Evolutionary conservation across 805 yeast genomes (phyloP).

Genomic region (Saturnispora sanitii): DNA sequence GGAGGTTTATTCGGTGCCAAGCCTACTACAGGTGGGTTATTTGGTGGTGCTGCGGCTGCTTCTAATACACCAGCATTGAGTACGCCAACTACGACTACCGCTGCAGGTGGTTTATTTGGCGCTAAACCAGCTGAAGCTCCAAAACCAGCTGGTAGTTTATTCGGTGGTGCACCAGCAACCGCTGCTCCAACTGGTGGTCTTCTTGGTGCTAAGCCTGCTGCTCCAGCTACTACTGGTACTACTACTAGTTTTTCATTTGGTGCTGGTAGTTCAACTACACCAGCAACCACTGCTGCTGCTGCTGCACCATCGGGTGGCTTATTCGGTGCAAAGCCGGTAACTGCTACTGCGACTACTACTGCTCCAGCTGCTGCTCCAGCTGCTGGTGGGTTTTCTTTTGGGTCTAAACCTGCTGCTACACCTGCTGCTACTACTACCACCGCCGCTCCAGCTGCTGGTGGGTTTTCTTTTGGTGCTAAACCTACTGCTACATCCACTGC

Average conservation of each 20-base stretch:
- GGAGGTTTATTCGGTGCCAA: constrained; percentile 10
- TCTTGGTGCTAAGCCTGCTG: constrained; percentile 8
- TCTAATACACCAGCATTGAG: constrained; percentile 9
- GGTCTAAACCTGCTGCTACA: constrained; percentile 8
- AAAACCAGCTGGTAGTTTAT: constrained; percentile 9
- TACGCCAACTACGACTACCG: background rate
- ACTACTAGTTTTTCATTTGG: constrained; percentile 2
- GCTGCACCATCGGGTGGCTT: constrained; percentile 11
- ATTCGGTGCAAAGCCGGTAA: constrained; percentile 13
- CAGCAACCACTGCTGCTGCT: constrained; percentile 7
- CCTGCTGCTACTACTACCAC: constrained; percentile 2
- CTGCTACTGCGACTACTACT: constrained; percentile 7
- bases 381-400: constrained; percentile 11
- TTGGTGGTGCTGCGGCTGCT: constrained; percentile 9
- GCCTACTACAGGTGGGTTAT: constrained; percentile 7
- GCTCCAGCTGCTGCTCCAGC: constrained; percentile 5
- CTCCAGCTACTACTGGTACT: constrained; percentile 4
- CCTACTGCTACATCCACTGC: constrained; percentile 8
- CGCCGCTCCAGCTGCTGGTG: constrained; percentile 8
- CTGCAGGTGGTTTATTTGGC: constrained; percentile 7
- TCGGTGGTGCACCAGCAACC: background rate
- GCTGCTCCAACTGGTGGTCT: constrained; percentile 5
- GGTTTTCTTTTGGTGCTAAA: constrained; percentile 15
- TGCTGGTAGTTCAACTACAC: constrained; percentile 5
- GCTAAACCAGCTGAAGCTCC: constrained; percentile 8